phyloP scores from a whole-genome alignment of 106 monocot genomes.

The Xerophyta viscosa region DNA sequence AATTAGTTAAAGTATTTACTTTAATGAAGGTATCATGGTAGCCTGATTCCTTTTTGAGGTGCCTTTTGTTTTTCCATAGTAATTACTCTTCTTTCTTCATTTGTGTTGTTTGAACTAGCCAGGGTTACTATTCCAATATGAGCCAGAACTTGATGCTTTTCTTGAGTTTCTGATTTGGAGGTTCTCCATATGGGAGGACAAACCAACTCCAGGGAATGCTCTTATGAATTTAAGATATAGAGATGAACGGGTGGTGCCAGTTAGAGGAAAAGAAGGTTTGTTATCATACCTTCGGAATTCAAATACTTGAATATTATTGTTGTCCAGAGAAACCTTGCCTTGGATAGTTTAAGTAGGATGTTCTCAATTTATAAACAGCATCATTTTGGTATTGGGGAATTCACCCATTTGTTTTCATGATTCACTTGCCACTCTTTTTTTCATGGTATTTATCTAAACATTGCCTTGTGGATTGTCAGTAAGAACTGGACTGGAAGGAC shows the following conservation, averaged over 20 bases:
- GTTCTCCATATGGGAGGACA: conserved; percentile 99
- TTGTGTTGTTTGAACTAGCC: conserved; percentile 71
- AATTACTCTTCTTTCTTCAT: conserved; percentile 3
- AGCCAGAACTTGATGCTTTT: conserved; percentile 94
- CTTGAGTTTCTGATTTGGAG: conserved; percentile 99
- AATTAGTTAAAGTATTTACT: conserved; percentile 87
- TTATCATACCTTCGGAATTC: no score
- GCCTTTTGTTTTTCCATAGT: background rate
- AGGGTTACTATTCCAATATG: conserved; percentile 96
- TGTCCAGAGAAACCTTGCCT: no score
- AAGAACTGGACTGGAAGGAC: conserved; percentile 97
- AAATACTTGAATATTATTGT: no score
- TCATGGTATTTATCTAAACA: background rate
- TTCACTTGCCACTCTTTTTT: no score
- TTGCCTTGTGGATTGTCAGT: conserved; percentile 32
- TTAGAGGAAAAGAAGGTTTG: conserved; percentile 58
- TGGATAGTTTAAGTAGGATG: no score
- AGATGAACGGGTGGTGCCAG: conserved; percentile 50
- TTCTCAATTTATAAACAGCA: no score
- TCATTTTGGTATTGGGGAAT: no score
- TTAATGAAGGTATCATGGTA: conserved; percentile 68
- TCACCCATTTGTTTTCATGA: no score
- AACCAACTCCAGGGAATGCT: conserved; percentile 94
- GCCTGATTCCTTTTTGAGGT: background rate
- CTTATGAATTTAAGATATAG: conserved; percentile 99